A percentile compares a stretch with the other conserved stretches of the same genome.
Conservation (phyloP, 2,329 filamentous ascomycete species). For the Cladophialophora immunda region DNA sequence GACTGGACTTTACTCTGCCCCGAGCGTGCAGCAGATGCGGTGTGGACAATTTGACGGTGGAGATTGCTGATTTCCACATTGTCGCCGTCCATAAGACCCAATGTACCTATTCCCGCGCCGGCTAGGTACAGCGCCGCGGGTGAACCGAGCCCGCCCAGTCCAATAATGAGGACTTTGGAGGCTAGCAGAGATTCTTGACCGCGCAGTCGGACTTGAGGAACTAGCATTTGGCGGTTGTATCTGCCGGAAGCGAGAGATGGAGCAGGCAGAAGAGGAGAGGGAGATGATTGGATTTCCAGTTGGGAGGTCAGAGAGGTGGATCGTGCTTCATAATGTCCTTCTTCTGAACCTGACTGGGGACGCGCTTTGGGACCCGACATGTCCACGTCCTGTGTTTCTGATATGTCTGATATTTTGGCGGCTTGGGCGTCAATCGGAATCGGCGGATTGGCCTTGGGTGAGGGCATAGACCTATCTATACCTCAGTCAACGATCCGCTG, state of each 20-base stretch:
- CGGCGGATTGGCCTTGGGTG: background rate
- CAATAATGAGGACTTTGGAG: constrained; percentile 73
- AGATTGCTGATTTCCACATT: constrained; percentile 88
- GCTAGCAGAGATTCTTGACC: constrained; percentile 37
- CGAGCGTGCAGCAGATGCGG: constrained; percentile 66
- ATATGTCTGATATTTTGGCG: background rate
- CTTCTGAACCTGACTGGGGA: background rate
- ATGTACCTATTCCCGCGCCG: constrained; percentile 81
- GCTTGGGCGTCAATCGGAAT: background rate
- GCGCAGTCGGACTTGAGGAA: constrained; percentile 35
- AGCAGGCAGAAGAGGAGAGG: constrained; percentile 30
- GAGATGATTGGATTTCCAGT: background rate
- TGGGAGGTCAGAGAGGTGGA: background rate
- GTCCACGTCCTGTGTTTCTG: background rate
- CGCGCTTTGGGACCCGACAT: background rate
- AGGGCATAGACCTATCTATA: constrained; percentile 23
- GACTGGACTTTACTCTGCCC: constrained; percentile 46
- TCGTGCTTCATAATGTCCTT: background rate
- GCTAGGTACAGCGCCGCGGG: constrained; percentile 93
- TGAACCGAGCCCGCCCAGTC: constrained; percentile 88
- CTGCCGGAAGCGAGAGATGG: constrained; percentile 37
- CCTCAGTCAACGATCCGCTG: constrained; percentile 28
- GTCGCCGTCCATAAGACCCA: constrained; percentile 90
- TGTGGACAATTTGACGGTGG: constrained; percentile 89
- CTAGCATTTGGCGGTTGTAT: constrained; percentile 42